Conservation (phyloP, 192 early-diverging fungal species). For the Podila epigama region DNA sequence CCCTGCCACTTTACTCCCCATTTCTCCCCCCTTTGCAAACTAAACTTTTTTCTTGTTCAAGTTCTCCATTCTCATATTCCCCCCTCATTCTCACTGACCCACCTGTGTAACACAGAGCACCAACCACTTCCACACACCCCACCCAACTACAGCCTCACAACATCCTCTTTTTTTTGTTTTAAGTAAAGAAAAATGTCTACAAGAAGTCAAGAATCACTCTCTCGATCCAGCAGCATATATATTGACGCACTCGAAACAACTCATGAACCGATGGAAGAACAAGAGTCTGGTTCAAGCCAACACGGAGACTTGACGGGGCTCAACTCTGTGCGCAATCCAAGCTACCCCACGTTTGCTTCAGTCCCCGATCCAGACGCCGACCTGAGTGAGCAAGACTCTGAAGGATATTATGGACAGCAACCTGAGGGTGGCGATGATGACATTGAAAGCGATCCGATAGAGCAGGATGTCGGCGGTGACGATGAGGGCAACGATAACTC, state of each 20-base stretch:
- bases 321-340: neutral
- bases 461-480: neutral
- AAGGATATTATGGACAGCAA: no score
- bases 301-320: neutral
- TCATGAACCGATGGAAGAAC: conserved; percentile 7
- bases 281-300: no score
- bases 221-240: conserved; percentile 20
- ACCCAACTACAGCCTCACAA: no score
- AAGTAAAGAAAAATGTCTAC: neutral
- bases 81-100: neutral
- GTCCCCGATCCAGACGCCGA: neutral
- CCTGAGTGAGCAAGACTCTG: neutral
- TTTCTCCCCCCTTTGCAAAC: neutral
- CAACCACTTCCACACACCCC: neutral
- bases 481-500: neutral
- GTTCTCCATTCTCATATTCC: neutral
- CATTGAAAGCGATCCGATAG: neutral
- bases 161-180: neutral
- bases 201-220: conserved; percentile 9
- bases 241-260: conserved; percentile 34
- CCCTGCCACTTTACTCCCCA: neutral
- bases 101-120: neutral
- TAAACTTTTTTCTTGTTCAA: neutral
- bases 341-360: neutral
- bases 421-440: neutral